These are phyloP conservation scores for Silene uniflora DNA, from an alignment of 148 eudicot genomes.

Conservation along the genomic window DNA sequence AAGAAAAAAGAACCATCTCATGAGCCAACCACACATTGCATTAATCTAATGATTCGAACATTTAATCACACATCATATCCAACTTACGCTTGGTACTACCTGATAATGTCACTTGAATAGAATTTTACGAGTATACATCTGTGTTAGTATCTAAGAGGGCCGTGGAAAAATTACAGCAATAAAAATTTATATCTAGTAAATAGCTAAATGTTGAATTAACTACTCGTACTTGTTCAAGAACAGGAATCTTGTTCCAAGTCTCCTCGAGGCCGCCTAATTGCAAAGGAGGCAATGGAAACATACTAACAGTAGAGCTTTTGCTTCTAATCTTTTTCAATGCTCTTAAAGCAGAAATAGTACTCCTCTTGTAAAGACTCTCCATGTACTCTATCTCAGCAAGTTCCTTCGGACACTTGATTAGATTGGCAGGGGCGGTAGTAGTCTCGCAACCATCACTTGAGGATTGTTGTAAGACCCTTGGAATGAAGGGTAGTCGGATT, in stretches of 20 bases:
- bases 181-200: conserved; percentile 7
- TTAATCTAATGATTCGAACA: background rate
- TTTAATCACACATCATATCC: conserved; percentile 1
- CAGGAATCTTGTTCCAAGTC: conserved; percentile 54
- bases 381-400: conserved; percentile 71
- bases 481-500: conserved; percentile 81
- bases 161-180: conserved; percentile 1
- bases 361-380: conserved; percentile 76
- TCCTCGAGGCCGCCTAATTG: conserved; percentile 52
- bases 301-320: conserved; percentile 75
- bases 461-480: conserved; percentile 78
- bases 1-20: background rate
- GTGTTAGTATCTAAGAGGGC: conserved; percentile 29
- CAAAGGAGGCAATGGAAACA: conserved; percentile 81
- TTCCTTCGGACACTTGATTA: conserved; percentile 64
- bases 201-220: no score
- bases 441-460: no score
- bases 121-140: conserved; percentile 22
- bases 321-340: conserved; percentile 70
- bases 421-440: no score
- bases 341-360: conserved; percentile 66
- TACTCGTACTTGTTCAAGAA: conserved; percentile 59
- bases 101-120: conserved; percentile 9
- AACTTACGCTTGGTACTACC: conserved; percentile 15
- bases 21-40: background rate